Evolutionary conservation across 345 rosid genomes (phyloP), one percentile per base, ranked within the genome.

Genomic region (Moricandia arvensis): DNA sequence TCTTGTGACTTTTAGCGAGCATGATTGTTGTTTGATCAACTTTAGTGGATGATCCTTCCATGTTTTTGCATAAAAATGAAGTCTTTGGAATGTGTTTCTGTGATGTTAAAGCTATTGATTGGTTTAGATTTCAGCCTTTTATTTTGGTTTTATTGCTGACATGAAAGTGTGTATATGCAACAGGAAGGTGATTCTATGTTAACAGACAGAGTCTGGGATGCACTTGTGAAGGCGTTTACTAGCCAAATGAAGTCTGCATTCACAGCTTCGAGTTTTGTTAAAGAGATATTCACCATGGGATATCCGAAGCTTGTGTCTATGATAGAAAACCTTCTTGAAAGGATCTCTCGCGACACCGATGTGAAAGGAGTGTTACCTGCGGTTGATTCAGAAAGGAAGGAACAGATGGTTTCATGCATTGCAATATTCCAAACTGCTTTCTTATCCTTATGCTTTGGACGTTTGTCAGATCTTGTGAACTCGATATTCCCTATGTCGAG

Each of bases 261-360:
- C 81, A 90, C 96, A 33, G 97, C 98, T 31, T 95, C 99, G 73
- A 95, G 97, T 82, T 95, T 90, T 84, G 98, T 95, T 7, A 95
- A 92, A 82, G 98, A 95, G 71, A 87, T 89, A 75, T 90, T 95
- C 76, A 90, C 98, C 1, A 79, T 69, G 69, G 99, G 97, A 51
- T 95, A 95, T 63, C 99, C 99, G 7, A 95, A 95, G 74, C 96
- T 95, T 72, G 84, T 88, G 38, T 80, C 93, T 67, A 86, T 87
- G 91, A 70, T 90, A 13, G 94, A 95, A 75, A 95, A 88, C 76
- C 85, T 95, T 67, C 89, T 92, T 73, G 97, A 95, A 61, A 85
- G 98, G 82, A 90, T 95, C 68, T 89, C 91, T n/a, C 85, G 75
- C 4, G 80, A 90, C 71, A 92, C 94, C 8, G 91, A 92, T 80